Evolutionary conservation across 1,139 yeast genomes (phyloP).

Genomic region (Suhomyces bribrorum): DNA sequence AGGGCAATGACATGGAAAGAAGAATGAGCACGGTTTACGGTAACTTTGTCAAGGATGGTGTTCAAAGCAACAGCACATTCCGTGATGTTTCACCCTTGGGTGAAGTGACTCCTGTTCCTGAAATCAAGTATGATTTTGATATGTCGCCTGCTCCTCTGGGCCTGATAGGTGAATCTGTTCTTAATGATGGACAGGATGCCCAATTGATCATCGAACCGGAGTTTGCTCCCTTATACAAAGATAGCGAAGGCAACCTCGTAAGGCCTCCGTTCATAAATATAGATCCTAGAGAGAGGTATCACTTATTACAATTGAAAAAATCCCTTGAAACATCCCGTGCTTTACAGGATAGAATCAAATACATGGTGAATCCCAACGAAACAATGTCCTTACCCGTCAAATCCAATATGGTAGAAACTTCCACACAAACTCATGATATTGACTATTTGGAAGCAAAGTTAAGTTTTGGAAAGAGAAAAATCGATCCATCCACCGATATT

Average conservation of each 20-base stretch:
- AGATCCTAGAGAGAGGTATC: conserved; percentile 48
- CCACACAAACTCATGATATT: conserved; percentile 45
- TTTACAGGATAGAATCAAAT: conserved; percentile 35
- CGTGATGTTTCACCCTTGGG: conserved; percentile 16
- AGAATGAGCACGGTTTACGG: conserved; percentile 30
- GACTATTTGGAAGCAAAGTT: conserved; percentile 31
- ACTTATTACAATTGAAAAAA: conserved; percentile 41
- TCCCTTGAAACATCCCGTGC: conserved; percentile 40
- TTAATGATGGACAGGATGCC: conserved; percentile 4
- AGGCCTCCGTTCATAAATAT: conserved; percentile 51
- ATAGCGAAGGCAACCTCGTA: conserved; percentile 40
- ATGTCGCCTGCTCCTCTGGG: conserved; percentile 1
- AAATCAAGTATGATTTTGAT: background rate
- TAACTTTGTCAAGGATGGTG: conserved; percentile 22
- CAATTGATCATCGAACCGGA: conserved; percentile 26
- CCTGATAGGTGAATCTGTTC: background rate
- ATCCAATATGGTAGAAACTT: conserved; percentile 35
- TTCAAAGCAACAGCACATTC: conserved; percentile 6
- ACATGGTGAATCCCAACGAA: conserved; percentile 45
- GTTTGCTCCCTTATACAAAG: conserved; percentile 37
- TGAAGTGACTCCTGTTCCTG: conserved; percentile 7
- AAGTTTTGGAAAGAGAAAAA: conserved; percentile 17
- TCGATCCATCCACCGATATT: conserved; percentile 1
- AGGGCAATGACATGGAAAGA: conserved; percentile 32
- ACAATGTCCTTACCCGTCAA: conserved; percentile 23